phyloP scores from a whole-genome alignment of 306 rosid genomes.

The Sindora glabra region DNA sequence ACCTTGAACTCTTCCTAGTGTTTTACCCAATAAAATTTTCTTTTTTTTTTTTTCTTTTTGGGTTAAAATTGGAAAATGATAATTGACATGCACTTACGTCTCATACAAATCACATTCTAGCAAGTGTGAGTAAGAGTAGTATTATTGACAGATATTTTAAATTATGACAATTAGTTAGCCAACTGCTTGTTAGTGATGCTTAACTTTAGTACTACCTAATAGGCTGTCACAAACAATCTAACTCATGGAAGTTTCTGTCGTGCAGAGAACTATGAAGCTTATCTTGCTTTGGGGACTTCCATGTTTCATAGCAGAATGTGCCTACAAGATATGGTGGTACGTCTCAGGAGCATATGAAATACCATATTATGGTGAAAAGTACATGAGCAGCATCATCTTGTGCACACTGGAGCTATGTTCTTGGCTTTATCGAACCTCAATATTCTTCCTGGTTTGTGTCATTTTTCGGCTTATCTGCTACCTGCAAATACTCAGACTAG shows the following conservation, averaged over 20 bases:
- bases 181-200: no score
- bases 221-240: no score
- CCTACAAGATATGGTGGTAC: conserved; percentile 90
- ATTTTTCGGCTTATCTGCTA: conserved; percentile 64
- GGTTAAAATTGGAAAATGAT: no score
- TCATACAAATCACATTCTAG: no score
- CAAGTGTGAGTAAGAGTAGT: no score
- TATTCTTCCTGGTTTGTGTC: conserved; percentile 74
- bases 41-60: no score
- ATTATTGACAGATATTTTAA: no score
- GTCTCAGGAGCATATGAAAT: conserved; percentile 50
- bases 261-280: conserved; percentile 67
- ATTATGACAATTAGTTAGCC: no score
- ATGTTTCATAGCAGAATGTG: conserved; percentile 49
- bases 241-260: not conserved
- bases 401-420: conserved; percentile 66
- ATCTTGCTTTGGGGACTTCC: conserved; percentile 49
- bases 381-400: conserved; percentile 36
- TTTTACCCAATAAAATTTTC: no score
- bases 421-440: conserved; percentile 76
- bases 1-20: no score
- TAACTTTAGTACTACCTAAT: no score
- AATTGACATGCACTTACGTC: no score
- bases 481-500: conserved; percentile 62
- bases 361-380: conserved; percentile 58